A percentile compares a stretch with the other conserved stretches of the same genome.
Conservation (phyloP, 805 yeast species). For the Kodamaea hsintzibuensis region DNA sequence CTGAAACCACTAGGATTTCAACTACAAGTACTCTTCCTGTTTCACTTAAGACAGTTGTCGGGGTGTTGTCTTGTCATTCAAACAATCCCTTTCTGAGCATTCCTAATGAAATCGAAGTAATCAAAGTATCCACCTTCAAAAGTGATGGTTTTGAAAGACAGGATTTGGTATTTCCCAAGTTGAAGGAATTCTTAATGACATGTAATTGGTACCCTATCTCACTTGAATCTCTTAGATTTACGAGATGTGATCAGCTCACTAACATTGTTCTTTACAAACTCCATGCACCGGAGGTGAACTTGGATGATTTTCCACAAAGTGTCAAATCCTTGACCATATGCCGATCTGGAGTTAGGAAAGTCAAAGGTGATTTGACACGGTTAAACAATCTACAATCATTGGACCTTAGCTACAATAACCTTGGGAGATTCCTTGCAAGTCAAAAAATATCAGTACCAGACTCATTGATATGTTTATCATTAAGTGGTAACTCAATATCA, state of each 20-base stretch:
- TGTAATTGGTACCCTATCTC: not conserved
- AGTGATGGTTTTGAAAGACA: not conserved
- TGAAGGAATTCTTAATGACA: not conserved
- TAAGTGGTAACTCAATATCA: conserved; percentile 1
- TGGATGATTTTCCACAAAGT: not conserved
- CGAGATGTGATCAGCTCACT: not conserved
- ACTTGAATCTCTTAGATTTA: not conserved
- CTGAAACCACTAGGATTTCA: not conserved
- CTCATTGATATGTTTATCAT: not conserved
- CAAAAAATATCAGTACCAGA: not conserved
- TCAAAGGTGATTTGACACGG: not conserved
- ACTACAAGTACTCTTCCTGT: not conserved
- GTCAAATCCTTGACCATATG: not conserved
- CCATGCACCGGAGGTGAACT: not conserved
- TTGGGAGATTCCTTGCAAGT: not conserved
- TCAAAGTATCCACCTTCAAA: not conserved
- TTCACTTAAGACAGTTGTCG: not conserved
- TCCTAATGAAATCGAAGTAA: not conserved
- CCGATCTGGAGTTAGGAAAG: not conserved
- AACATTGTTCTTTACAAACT: not conserved
- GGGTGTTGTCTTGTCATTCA: not conserved
- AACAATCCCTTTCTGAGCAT: not conserved
- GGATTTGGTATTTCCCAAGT: not conserved
- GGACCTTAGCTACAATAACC: not conserved
- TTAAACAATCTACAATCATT: not conserved